Conservation (phyloP, 306 rosid genomes). For the Casuarina cunninghamiana region DNA sequence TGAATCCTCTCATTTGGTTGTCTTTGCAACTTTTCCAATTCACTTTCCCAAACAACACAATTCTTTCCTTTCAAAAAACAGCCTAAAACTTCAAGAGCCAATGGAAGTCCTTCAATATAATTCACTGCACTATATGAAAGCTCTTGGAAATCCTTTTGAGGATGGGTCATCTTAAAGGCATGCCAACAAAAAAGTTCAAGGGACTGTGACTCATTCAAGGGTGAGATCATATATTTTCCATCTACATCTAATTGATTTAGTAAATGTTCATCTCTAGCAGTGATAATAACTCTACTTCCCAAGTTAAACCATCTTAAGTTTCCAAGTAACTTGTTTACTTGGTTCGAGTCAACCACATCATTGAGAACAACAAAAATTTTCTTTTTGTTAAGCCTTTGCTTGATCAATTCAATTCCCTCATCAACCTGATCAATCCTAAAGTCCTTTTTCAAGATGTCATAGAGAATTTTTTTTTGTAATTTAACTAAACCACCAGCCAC, state of each 20-base stretch:
- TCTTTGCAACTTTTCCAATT: slow-evolving; percentile 21
- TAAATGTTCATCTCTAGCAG: slow-evolving; percentile 25
- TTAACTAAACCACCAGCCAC: background rate
- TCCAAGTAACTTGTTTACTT: slow-evolving; percentile 4
- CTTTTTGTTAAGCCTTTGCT: background rate
- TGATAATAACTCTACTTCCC: slow-evolving; percentile 30
- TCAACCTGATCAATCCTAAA: background rate
- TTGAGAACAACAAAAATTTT: slow-evolving; percentile 22
- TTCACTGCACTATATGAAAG: slow-evolving; percentile 10
- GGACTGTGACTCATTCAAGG: slow-evolving; percentile 15
- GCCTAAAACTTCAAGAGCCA: slow-evolving; percentile 42
- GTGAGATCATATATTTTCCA: background rate
- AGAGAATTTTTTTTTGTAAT: slow-evolving; percentile 31
- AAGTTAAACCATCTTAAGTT: slow-evolving; percentile 14
- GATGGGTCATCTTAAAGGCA: slow-evolving; percentile 21
- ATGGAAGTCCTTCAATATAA: slow-evolving; percentile 41
- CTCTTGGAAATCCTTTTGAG: background rate
- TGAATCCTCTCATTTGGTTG: slow-evolving; percentile 35
- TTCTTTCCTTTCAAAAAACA: slow-evolving; percentile 28
- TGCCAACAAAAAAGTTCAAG: slow-evolving; percentile 38
- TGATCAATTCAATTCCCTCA: slow-evolving; percentile 1
- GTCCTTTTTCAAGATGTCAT: background rate
- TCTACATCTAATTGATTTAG: background rate
- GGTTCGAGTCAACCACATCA: slow-evolving; percentile 5
- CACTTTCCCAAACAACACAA: slow-evolving; percentile 24